Percentiles rank a stretch among this genome's conserved stretches.
Conservation (phyloP, 768 basidiomycete species). For the Auricularia heimuer region DNA sequence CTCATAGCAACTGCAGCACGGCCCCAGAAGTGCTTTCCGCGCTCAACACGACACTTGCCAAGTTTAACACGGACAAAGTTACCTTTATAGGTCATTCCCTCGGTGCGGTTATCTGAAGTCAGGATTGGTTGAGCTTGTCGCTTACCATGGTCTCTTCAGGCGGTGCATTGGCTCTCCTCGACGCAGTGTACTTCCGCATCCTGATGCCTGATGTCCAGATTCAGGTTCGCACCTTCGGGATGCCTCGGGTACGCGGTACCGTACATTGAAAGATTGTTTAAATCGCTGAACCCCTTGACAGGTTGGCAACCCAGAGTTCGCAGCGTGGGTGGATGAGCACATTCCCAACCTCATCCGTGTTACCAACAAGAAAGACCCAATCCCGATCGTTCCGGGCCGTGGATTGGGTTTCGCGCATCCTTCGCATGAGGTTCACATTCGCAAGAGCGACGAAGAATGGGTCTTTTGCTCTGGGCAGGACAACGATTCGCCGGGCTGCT, state of each 20-base stretch:
- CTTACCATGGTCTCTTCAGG: slow-evolving; percentile 11
- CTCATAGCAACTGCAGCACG: slow-evolving; percentile 15
- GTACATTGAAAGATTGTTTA: too few species aligned
- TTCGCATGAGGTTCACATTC: slow-evolving; percentile 45
- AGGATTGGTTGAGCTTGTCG: background rate
- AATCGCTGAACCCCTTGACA: too few species aligned
- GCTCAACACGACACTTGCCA: slow-evolving; percentile 17
- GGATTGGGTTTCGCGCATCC: slow-evolving; percentile 35
- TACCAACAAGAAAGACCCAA: slow-evolving; percentile 29
- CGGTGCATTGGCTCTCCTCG: slow-evolving; percentile 28
- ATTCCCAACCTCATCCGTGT: slow-evolving; percentile 20
- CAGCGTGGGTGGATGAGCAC: slow-evolving; percentile 9
- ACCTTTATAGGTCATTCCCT: slow-evolving; percentile 32
- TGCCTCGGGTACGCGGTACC: background rate
- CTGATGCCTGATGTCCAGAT: slow-evolving; percentile 18
- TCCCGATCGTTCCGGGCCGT: slow-evolving; percentile 49
- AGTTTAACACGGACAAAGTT: slow-evolving; percentile 16
- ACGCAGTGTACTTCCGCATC: slow-evolving; percentile 31
- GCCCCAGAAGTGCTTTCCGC: slow-evolving; percentile 21
- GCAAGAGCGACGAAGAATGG: slow-evolving; percentile 19
- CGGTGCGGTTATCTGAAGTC: slow-evolving; percentile 1
- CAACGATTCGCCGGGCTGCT: slow-evolving; percentile 5
- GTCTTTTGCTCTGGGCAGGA: slow-evolving; percentile 16
- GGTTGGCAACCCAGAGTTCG: background rate
- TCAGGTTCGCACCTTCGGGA: background rate